phyloP scores from a whole-genome alignment of 257 asterid genomes.

The Avicennia marina region DNA sequence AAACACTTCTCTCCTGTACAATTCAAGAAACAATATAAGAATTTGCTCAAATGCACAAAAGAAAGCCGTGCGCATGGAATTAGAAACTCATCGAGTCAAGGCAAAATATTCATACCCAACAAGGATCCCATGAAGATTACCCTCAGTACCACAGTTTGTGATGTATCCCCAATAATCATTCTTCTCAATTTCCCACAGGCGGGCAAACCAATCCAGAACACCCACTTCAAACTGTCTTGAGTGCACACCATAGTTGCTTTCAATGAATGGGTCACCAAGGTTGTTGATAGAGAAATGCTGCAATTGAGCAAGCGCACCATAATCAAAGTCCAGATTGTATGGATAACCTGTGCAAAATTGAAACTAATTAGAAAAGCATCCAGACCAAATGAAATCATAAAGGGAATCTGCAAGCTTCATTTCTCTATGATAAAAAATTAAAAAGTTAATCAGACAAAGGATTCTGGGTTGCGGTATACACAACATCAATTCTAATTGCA shows the following conservation, averaged over 20 bases:
- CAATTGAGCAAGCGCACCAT: slow-evolving; percentile 8
- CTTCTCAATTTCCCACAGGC: slow-evolving; percentile 22
- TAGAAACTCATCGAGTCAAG: slow-evolving; percentile 8
- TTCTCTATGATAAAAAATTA: too few relatives aligned
- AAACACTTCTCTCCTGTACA: slow-evolving; percentile 84
- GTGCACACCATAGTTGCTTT: slow-evolving; percentile 22
- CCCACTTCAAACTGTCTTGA: slow-evolving; percentile 24
- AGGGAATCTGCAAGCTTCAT: neutral
- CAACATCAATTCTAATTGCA: slow-evolving; percentile 4
- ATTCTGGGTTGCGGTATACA: neutral
- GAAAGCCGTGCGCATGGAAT: neutral
- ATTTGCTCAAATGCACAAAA: neutral
- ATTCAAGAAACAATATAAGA: slow-evolving; percentile 21
- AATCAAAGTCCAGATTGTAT: slow-evolving; percentile 15
- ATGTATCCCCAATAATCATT: slow-evolving; percentile 25
- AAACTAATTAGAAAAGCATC: neutral
- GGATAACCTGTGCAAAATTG: slow-evolving; percentile 11
- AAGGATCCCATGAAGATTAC: slow-evolving; percentile 28
- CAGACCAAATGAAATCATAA: neutral
- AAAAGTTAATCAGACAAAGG: neutral
- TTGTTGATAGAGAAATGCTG: slow-evolving; percentile 22
- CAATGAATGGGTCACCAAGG: slow-evolving; percentile 21
- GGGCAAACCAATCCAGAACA: slow-evolving; percentile 27
- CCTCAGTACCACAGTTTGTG: slow-evolving; percentile 27
- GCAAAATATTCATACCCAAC: slow-evolving; percentile 14